Base-by-base conservation (phyloP, 2,329 filamentous ascomycete species). In the Scedosporium boydii region DNA sequence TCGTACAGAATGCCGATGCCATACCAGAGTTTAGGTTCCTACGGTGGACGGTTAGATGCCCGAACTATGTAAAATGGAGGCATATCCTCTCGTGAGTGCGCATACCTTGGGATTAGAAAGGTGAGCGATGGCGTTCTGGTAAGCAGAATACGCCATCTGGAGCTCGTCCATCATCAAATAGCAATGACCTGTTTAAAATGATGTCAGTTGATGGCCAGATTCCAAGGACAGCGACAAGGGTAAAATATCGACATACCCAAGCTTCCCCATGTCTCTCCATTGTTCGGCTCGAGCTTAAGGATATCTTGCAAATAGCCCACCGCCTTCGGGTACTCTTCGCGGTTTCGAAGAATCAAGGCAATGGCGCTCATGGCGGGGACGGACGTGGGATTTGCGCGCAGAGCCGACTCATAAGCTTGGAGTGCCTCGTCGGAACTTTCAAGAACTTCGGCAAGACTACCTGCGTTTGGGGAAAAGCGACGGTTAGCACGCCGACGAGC, bases 81-180 rank as follows among this genome's bases (percentile, higher is more conserved):
- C 6, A 21, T 21, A 10, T 12, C 48, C n/a, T 21, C n/a, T 10
- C 10, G 14, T n/a, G 26, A 58, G 63, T 48, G 41, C 58, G 73
- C 80, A 66, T 76, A 93, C 91, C 84, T 97, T 98, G 1, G 93
- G 93, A 73, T 97, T 93, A 58, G 89, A 86, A 48, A 99, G 80
- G 74, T 98, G 93, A 66, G 97, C 93, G 6, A 98, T 78, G 5
- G 95, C 95, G 72, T 96, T 91, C 73, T 99, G 95, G 73, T 99
- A 99, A 1, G 95, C 93, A 38, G 91, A 90, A 71, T 99, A 99
- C 0, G 95, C 95, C 72, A 98, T 92, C 76, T 98, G 95, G 41
- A 98, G 78, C 70, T 97, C 93, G 71, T 99, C 95, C 85, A 96
- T 96, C 95, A 99, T 99, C 27, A 99, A 81, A 73, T 93, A 96